Conservation (phyloP, 176 grass and related monocot genomes). For the Bothriochloa decipiens region DNA sequence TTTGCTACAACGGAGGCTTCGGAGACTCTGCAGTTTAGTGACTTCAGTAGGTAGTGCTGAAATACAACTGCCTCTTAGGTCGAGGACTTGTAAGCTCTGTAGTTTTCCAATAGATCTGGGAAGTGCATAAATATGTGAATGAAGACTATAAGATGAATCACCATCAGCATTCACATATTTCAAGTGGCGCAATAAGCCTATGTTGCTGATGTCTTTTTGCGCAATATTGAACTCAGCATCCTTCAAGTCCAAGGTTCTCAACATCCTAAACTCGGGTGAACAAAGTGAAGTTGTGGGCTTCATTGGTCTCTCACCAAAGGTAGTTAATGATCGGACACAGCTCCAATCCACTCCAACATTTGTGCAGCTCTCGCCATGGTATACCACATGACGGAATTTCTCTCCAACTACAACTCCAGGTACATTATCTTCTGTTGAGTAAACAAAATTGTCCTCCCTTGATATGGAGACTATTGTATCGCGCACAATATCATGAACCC, state of each 20-base stretch:
- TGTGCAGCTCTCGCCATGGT: no score
- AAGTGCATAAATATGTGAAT: background rate
- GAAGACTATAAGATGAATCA: no score
- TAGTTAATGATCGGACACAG: no score
- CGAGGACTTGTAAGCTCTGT: background rate
- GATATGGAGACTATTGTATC: conserved; percentile 23
- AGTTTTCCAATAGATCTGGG: conserved; percentile 32
- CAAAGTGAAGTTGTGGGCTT: no score
- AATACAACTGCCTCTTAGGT: background rate
- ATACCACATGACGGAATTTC: background rate
- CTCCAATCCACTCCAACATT: no score
- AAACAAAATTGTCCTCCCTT: conserved; percentile 20
- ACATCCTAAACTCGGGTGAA: no score
- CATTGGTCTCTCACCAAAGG: no score
- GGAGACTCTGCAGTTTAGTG: background rate
- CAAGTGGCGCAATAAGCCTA: no score
- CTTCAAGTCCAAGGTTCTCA: no score
- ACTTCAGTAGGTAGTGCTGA: background rate
- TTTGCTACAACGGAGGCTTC: background rate
- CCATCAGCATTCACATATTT: no score
- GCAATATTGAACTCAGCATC: no score
- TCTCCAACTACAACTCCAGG: background rate
- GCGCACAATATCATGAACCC: conserved; percentile 28
- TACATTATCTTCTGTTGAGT: background rate
- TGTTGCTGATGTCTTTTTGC: no score